A percentile compares a stretch with the other conserved stretches of the same genome.
Evolutionary conservation across 2,329 filamentous ascomycete species (phyloP).

Genomic region (Dothistroma septosporum): DNA sequence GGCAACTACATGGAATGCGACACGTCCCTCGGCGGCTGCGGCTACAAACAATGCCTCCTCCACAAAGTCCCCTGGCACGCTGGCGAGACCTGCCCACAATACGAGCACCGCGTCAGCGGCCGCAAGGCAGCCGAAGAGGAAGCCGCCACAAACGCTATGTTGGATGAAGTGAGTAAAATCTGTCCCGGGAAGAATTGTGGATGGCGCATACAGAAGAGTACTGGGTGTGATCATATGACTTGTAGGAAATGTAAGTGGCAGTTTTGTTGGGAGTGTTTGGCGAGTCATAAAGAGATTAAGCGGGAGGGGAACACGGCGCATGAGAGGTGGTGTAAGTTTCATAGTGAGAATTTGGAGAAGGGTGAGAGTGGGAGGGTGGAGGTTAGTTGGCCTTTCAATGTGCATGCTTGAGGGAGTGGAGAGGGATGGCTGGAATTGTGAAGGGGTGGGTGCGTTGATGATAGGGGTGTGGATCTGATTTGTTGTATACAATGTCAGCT

Average conservation of each 20-base stretch:
- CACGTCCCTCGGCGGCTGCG: constrained; percentile 24
- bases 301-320: constrained; percentile 30
- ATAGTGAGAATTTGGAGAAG: constrained; percentile 26
- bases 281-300: constrained; percentile 27
- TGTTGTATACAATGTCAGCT: background rate
- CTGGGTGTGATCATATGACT: constrained; percentile 41
- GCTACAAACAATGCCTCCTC: constrained; percentile 35
- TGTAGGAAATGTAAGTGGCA: constrained; percentile 37
- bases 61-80: constrained; percentile 39
- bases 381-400: constrained; percentile 32
- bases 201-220: constrained; percentile 39
- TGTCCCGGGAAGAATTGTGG: constrained; percentile 38
- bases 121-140: constrained; percentile 26
- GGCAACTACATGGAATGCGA: constrained; percentile 42
- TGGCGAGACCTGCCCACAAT: constrained; percentile 39
- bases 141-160: constrained; percentile 26
- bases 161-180: constrained; percentile 35
- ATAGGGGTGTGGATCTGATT: background rate
- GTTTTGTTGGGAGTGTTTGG: constrained; percentile 41
- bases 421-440: constrained; percentile 25
- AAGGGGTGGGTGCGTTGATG: too few species aligned
- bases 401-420: constrained; percentile 51
- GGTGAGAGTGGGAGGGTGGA: background rate
- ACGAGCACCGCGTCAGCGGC: constrained; percentile 33
- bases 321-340: constrained; percentile 28